Evolutionary conservation across 768 basidiomycete genomes (phyloP), one percentile per base, ranked within the genome.

Genomic region (Leucocoprinus leucothites): DNA sequence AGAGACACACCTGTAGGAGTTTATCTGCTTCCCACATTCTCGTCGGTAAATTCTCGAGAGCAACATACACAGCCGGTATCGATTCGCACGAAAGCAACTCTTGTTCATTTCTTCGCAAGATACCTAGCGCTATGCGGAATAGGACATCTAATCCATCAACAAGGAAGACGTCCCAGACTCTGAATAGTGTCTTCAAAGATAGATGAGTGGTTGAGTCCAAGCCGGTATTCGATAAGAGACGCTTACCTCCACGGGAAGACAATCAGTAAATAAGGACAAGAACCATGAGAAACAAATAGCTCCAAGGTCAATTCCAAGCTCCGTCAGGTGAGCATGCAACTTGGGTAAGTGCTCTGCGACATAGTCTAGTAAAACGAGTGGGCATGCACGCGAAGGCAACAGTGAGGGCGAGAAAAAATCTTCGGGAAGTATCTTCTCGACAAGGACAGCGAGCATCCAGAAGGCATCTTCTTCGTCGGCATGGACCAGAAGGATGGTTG

Each of bases 261-360:
- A 96, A 61, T 97, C 94, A 0, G 95, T 97, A 65, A 98, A 98
- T 19, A 99, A 75, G 2, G 93, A 94, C 22, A 99, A 74, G 71
- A 98, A 97, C 97, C 97, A 99, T 11, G 94, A 96, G 75, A 99
- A 99, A 57, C 94, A 97, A 58, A 98, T 93, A 0, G 95, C 94
- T 2, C 87, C 86, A 1, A 99, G 79, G 65, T 99, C 95, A 11
- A 98, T 86, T 3, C 89, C 92, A 1, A 96, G 82, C 11, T 86
- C 80, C 1, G 77, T 79, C 35, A 98, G 75, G 62, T 98, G 94
- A 0, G 74, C 66, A 51, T 87, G 82, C 1, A 98, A 73, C 67
- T 84, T 87, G 0, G 94, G 94, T 6, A 83, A 74, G 42, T 76
- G 67, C 58, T 93, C 89, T 44, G 85, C 84, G 3, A 98, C 89